Conservation (phyloP, 768 basidiomycete genomes). For the Exidia glandulosa region DNA sequence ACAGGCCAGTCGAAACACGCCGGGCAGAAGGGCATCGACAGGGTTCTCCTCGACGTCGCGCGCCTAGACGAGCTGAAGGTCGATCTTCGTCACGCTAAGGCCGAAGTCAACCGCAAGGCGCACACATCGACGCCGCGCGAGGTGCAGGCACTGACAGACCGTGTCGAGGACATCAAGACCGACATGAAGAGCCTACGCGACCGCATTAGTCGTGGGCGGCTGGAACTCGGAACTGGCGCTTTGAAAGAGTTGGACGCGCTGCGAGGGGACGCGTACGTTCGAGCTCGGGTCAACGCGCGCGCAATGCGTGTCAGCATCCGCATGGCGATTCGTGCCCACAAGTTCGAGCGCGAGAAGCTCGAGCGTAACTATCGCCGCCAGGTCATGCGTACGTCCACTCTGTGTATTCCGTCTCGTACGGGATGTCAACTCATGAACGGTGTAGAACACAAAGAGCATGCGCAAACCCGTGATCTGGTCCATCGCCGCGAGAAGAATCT, state of each 20-base stretch:
- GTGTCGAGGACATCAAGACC: neutral
- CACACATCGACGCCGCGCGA: neutral
- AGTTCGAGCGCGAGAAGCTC: neutral
- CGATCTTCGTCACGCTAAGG: neutral
- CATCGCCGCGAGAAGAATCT: neutral
- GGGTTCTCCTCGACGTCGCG: neutral
- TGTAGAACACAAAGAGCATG: neutral
- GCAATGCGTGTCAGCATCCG: neutral
- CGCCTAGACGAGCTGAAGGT: neutral
- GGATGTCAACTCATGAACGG: neutral
- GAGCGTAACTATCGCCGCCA: neutral
- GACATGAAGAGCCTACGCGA: neutral
- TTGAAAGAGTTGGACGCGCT: neutral
- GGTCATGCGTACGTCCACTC: neutral
- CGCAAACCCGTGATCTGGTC: neutral
- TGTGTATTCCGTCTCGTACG: neutral
- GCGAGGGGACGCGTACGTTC: neutral
- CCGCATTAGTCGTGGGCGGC: neutral
- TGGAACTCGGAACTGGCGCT: neutral
- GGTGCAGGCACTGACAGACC: neutral
- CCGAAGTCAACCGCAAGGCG: neutral
- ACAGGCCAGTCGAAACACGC: neutral
- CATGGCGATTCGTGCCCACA: neutral
- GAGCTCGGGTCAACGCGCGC: neutral
- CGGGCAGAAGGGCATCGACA: neutral